Base-by-base conservation (phyloP, 305 asterid species). In the Coffea humblotiana region DNA sequence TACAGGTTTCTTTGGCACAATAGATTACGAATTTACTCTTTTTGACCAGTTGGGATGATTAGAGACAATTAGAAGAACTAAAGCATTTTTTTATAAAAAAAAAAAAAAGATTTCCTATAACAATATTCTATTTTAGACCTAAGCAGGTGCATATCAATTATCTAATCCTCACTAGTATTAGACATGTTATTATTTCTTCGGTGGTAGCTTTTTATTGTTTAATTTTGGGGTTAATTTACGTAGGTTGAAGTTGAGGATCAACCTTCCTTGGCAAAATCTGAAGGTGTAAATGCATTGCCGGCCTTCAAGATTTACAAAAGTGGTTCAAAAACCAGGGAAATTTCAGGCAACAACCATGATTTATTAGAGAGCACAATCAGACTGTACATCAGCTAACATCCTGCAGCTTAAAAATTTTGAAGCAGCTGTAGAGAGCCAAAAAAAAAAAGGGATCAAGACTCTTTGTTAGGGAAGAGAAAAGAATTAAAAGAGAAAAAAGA, bases 161-260 rank as follows among this genome's bases (percentile, higher is more conserved):
- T 54, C 19, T 54, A 54, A 54, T 19, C n/a, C 23, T 54, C 19
- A 18, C n/a, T 54, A 40, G 43, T 40, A 18, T 23, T 54, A 54
- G 61, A 54, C 61, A 54, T 16, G 18, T 54, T 54, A 54, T 54
- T 8, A 54, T 45, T 23, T 43, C 1, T 12, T 12, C 23, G 43
- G 43, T 3, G 6, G 43, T 40, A 3, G 43, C 45, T n/a, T 45
- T n/a, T 3, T 67, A 16, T 67, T 67, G 2, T 19, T 16, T 15
- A 14, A 16, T 35, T 29, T 14, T 35, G 16, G n/a, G 47, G 27
- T 43, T 40, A 21, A 67, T 67, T 14, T 3, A 23, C 75, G 66
- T 52, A 90, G 91, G 93, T 90, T 77, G 90, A 88, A 74, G 87
- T 87, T 37, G 93, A 90, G 66, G 91, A 88, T 49, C 85, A 87